Conservation (phyloP, 148 eudicot genomes). For the Fallopia convolvulus region DNA sequence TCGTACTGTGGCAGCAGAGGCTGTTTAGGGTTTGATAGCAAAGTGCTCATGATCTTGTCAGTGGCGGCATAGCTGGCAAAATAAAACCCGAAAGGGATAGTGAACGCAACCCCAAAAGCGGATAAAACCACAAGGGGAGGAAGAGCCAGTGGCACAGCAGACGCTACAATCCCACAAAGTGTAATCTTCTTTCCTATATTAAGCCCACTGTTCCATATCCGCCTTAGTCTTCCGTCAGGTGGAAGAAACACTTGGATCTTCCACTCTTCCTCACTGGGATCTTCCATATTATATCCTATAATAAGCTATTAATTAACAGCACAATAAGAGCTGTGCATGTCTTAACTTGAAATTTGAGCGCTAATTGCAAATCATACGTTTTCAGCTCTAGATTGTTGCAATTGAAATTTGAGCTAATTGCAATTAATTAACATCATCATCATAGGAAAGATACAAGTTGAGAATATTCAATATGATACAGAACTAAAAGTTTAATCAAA, state of each 20-base stretch:
- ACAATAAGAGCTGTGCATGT: not conserved
- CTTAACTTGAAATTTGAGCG: not conserved
- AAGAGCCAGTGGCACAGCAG: constrained; percentile 64
- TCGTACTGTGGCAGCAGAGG: constrained; percentile 13
- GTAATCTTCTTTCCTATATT: constrained; percentile 51
- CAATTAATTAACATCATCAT: no score
- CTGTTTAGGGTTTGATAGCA: constrained; percentile 33
- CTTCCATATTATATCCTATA: constrained; percentile 28
- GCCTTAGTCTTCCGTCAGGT: constrained; percentile 17
- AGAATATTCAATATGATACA: not conserved
- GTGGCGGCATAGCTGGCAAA: constrained; percentile 53
- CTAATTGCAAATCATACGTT: not conserved
- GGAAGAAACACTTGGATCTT: constrained; percentile 17
- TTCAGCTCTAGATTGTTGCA: not conserved
- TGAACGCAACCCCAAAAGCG: constrained; percentile 50
- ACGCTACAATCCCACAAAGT: constrained; percentile 40
- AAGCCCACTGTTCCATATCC: constrained; percentile 42
- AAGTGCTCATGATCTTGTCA: constrained; percentile 57
- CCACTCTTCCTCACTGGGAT: constrained; percentile 24
- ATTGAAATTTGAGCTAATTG: no score
- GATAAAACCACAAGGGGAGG: constrained; percentile 63
- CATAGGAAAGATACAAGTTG: no score
- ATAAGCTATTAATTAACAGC: not conserved
- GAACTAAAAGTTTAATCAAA: not conserved
- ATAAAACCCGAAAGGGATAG: constrained; percentile 53